Conservation (phyloP, 2,329 filamentous ascomycete species). For the Sarocladiaceae sp. region DNA sequence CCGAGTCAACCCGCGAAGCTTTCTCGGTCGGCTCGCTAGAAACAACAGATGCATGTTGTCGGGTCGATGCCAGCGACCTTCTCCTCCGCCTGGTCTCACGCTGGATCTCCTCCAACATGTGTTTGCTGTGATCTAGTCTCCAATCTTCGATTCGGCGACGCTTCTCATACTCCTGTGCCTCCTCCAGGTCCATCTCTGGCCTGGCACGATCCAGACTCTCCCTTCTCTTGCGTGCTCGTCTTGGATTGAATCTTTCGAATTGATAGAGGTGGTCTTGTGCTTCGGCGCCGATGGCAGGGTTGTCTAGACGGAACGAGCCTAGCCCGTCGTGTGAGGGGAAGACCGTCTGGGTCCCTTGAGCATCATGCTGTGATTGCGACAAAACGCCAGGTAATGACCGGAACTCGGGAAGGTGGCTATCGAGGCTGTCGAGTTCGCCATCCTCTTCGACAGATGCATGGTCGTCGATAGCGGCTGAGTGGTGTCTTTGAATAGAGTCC, state of each 20-base stretch:
- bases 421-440: conserved; percentile 82
- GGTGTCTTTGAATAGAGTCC: not conserved
- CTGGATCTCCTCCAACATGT: conserved; percentile 82
- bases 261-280: conserved; percentile 83
- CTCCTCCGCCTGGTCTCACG: conserved; percentile 69
- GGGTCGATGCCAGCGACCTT: conserved; percentile 48
- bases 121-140: conserved; percentile 83
- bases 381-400: conserved; percentile 48
- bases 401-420: conserved; percentile 87
- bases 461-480: conserved; percentile 27
- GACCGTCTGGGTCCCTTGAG: conserved; percentile 41
- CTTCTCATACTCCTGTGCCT: conserved; percentile 62
- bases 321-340: conserved; percentile 91
- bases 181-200: conserved; percentile 45
- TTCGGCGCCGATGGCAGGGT: conserved; percentile 43
- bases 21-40: not conserved
- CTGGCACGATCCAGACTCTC: conserved; percentile 48
- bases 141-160: conserved; percentile 83
- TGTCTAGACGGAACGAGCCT: conserved; percentile 70
- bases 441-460: conserved; percentile 52
- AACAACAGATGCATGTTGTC: conserved; percentile 23
- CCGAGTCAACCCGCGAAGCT: conserved; percentile 20
- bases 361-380: conserved; percentile 17
- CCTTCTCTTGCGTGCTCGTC: conserved; percentile 49
- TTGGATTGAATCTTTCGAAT: conserved; percentile 79